Conservation (phyloP, 352 stramenopile genomes). For the Pythium aristosporum region DNA sequence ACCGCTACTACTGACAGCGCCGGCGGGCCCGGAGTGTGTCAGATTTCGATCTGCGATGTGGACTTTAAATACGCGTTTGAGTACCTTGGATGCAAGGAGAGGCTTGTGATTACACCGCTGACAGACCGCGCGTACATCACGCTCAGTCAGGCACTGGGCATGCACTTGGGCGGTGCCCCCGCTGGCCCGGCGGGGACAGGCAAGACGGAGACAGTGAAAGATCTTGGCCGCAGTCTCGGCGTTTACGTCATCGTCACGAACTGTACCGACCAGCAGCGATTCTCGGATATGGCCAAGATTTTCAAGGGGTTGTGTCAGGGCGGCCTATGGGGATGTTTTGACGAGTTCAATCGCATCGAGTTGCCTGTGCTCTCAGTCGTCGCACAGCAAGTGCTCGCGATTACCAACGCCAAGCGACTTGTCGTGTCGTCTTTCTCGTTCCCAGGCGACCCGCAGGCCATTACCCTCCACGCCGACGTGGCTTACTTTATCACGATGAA, state of each 20-base stretch:
- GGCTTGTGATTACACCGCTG: conserved; percentile 96
- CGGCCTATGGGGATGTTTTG: conserved; percentile 98
- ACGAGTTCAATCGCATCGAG: conserved; percentile 98
- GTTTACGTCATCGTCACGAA: conserved; percentile 98
- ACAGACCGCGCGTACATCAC: conserved; percentile 98
- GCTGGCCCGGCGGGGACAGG: conserved; percentile 95
- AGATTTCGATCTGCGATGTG: conserved; percentile 96
- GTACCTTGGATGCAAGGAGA: conserved; percentile 97
- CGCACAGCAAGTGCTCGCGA: conserved; percentile 97
- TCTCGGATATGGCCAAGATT: conserved; percentile 98
- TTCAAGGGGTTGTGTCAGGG: conserved; percentile 97
- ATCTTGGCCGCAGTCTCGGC: conserved; percentile 93
- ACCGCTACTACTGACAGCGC: conserved; percentile 38
- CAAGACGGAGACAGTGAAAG: conserved; percentile 98
- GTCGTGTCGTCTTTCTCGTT: conserved; percentile 58
- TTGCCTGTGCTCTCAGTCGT: conserved; percentile 96
- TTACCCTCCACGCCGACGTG: conserved; percentile 56
- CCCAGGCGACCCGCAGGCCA: conserved; percentile 58
- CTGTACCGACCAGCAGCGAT: conserved; percentile 97
- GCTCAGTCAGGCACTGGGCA: conserved; percentile 94
- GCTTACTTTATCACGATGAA: conserved; percentile 99
- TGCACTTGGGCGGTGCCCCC: conserved; percentile 97
- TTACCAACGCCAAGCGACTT: conserved; percentile 86
- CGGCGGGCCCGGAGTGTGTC: conserved; percentile 90
- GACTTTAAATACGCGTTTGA: conserved; percentile 99